Evolutionary conservation across 225 moss, liverwort and hornwort species (phyloP), one percentile per base, ranked within the genome.

Genomic region (Marchantia paleacea): DNA sequence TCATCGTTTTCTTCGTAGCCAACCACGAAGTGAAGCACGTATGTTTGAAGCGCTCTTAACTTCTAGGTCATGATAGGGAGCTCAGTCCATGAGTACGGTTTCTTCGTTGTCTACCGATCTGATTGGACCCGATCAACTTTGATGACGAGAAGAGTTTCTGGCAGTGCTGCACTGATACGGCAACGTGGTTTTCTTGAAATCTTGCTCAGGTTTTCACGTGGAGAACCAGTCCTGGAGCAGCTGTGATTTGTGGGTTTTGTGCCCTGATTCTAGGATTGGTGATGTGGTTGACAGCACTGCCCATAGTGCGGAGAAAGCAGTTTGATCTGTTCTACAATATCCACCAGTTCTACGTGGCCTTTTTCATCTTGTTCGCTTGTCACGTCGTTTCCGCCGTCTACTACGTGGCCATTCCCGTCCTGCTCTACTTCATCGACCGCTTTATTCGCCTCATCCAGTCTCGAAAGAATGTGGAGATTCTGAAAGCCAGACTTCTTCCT

Each of bases 321-420:
- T 88, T 86, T 52, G 81, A 78, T 18, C 20, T 73, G 39, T 86
- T 86, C 60, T 86, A 81, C 72, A 66, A 73, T 62, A 49, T 72
- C 7, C 80, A 86, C 52, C 84, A 88, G 57, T 19, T 88, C 12
- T 84, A 86, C 76, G 65, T 81, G 25, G 75, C 85, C 2, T 84
- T 88, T 57, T 29, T 84, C 18, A 61, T 48, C 9, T 78, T 86
- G 31, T 73, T 80, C 64, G 39, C 83, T 0, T 83, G 78, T 51
- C 82, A 86, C 52, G 29, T 84, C 25, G 73, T 84, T 2, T 68
- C 71, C 29, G 61, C 71, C 16, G 81, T 64, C 3, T 69, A 81
- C 16, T 80, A 75, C 60, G 72, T 68, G 0, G 79, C 79, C 12
- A 67, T 69, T 19, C 68, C 81, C 19, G 77, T 88, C 0, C 50